Percentiles rank a stretch among this genome's conserved stretches.
Conservation (phyloP, 257 asterid genomes). For the Echites panduratus region DNA sequence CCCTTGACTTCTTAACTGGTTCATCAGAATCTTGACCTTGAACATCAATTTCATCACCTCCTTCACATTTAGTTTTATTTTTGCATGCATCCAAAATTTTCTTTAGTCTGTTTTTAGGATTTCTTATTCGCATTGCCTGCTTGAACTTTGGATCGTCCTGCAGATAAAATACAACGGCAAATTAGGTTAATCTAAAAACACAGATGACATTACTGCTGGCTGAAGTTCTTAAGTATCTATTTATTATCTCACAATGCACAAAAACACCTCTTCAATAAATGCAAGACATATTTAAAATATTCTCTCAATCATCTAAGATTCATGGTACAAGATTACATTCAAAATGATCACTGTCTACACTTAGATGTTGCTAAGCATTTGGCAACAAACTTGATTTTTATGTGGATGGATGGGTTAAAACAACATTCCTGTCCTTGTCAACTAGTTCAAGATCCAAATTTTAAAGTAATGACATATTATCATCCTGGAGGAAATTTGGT, state of each 20-base stretch:
- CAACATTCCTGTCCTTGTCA: background rate
- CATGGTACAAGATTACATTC: background rate
- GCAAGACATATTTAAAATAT: background rate
- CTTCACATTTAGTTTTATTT: slow-evolving; percentile 81
- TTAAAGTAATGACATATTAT: background rate
- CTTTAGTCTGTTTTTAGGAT: slow-evolving; percentile 73
- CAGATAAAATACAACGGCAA: background rate
- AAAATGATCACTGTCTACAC: background rate
- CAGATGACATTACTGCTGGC: background rate
- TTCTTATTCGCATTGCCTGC: slow-evolving; percentile 76
- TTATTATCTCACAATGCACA: background rate
- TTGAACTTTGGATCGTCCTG: slow-evolving; percentile 82
- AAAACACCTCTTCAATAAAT: background rate
- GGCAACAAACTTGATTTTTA: background rate
- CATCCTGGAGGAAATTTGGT: background rate
- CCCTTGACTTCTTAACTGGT: slow-evolving; percentile 66
- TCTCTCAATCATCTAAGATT: background rate
- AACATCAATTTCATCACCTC: slow-evolving; percentile 85
- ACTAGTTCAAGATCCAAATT: too few relatives aligned
- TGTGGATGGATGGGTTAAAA: background rate
- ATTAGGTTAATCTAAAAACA: background rate
- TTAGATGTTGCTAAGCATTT: background rate
- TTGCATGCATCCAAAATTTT: slow-evolving; percentile 86
- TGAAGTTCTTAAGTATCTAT: background rate
- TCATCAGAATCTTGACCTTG: slow-evolving; percentile 72